Evolutionary conservation across 2,329 filamentous ascomycete species (phyloP), one percentile per base, ranked within the genome.

Genomic region (Colletotrichum lentis): DNA sequence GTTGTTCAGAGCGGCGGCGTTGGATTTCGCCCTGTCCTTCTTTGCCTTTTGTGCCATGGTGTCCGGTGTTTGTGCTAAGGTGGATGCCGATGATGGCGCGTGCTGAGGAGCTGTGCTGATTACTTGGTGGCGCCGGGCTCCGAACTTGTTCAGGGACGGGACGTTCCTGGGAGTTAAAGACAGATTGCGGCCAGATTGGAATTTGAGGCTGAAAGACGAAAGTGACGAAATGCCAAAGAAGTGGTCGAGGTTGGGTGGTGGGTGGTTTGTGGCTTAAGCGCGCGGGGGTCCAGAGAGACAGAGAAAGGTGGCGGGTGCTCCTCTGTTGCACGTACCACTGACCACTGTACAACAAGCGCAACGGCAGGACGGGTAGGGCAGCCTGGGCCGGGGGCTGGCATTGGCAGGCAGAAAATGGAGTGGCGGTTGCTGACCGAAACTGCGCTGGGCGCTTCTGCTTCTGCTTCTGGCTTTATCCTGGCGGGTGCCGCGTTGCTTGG

Each of bases 1-100:
- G 76, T 89, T 92, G 76, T 91, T 92, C 54, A 99, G 89, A 50
- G 91, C 85, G 41, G 88, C 83, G 54, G 87, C 84, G 79, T 98
- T 98, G 80, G 91, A 88, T 73, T 91, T 91, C 65, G 96, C 96
- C 70, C 81, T 81, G 73, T 88, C 86, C 74, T 89, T 89, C 76
- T 86, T 87, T 64, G 86, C 86, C 75, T 88, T 89, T 75, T 88
- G 86, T 37, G 86, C 86, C 86, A 89, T 89, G 31, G 44, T 27
- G 12, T n/a, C 31, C 27, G 31, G n/a, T 5, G 35, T 56, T 20
- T 12, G 27, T 27, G 16, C 20, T 20, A 22, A 24, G 14, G 22
- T 50, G 43, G 56, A 66, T 41, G 50, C n/a, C 16, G 16, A 54
- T 50, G 44, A 64, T 47, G 37, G 50, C 37, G n/a, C 50, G 57